phyloP scores from a whole-genome alignment of 129 eudicot genomes.

The Scalesia atractyloides region DNA sequence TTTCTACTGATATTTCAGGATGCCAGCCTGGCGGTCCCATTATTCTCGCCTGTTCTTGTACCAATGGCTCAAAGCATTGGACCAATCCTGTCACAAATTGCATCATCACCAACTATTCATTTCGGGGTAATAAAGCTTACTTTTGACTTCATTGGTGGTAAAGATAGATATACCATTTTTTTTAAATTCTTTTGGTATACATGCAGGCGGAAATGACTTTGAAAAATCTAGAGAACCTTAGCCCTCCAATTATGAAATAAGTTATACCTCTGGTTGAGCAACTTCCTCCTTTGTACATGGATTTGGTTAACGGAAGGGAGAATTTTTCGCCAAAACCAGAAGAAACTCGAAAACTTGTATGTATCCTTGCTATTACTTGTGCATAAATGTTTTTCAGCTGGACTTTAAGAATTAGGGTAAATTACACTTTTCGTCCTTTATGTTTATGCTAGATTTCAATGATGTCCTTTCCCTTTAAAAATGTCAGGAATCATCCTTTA shows the following conservation, averaged over 20 bases:
- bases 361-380: constrained; percentile 23
- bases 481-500: no score
- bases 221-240: constrained; percentile 77
- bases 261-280: constrained; percentile 90
- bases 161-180: neutral
- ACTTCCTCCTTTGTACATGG: constrained; percentile 94
- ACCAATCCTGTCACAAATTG: constrained; percentile 76
- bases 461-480: no score
- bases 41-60: constrained; percentile 83
- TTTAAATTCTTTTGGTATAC: neutral
- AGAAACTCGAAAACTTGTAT: constrained; percentile 88
- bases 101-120: constrained; percentile 79
- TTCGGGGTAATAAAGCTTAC: constrained; percentile 66
- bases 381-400: neutral
- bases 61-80: constrained; percentile 87
- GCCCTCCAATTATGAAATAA: constrained; percentile 90
- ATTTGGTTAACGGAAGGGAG: constrained; percentile 87
- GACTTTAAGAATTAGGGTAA: neutral
- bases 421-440: no score
- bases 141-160: constrained; percentile 10
- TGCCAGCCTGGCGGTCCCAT: constrained; percentile 80
- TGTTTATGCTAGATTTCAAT: no score
- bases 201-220: constrained; percentile 92
- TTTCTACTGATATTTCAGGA: constrained; percentile 58
- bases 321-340: constrained; percentile 90